Evolutionary conservation across 495 filamentous ascomycete genomes (phyloP).

Genomic region (Talaromyces stipitatus): DNA sequence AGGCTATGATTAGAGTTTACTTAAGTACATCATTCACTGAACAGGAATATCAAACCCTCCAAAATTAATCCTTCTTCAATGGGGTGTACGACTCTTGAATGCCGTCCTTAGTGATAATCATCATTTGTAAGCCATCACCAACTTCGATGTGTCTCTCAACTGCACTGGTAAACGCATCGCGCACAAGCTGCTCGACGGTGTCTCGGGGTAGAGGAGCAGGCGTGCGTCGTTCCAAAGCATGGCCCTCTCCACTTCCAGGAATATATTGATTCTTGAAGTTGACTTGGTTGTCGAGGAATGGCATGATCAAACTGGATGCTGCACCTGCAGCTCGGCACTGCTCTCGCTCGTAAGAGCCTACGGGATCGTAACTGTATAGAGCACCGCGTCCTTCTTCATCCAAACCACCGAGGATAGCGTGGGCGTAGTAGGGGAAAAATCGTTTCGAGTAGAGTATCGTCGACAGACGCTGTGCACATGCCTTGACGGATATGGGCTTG

Average conservation of each 20-base stretch:
- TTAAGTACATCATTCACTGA: conserved; percentile 7
- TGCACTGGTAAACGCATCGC: conserved; percentile 95
- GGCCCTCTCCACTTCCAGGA: conserved; percentile 77
- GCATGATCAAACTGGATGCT: conserved; percentile 96
- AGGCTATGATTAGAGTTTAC: conserved; percentile 9
- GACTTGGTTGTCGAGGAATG: conserved; percentile 98
- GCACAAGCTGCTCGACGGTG: conserved; percentile 78
- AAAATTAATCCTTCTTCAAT: conserved; percentile 79
- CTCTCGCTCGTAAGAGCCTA: conserved; percentile 93
- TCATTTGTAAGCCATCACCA: conserved; percentile 91
- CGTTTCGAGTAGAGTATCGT: conserved; percentile 95
- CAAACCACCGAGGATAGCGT: conserved; percentile 85
- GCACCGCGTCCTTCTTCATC: conserved; percentile 94
- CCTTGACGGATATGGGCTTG: conserved; percentile 84
- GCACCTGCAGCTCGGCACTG: conserved; percentile 91
- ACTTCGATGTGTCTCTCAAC: conserved; percentile 99
- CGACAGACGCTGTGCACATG: conserved; percentile 84
- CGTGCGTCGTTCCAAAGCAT: conserved; percentile 59
- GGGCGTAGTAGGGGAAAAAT: conserved; percentile 97
- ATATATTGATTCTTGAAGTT: conserved; percentile 99
- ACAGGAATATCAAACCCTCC: conserved; percentile 12
- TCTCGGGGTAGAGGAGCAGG: conserved; percentile 58
- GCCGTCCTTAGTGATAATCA: conserved; percentile 80
- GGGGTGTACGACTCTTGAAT: conserved; percentile 78
- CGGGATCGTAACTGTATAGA: conserved; percentile 94